Conservation (phyloP, 805 yeast species). For the Saccharomycopsis sp. region DNA sequence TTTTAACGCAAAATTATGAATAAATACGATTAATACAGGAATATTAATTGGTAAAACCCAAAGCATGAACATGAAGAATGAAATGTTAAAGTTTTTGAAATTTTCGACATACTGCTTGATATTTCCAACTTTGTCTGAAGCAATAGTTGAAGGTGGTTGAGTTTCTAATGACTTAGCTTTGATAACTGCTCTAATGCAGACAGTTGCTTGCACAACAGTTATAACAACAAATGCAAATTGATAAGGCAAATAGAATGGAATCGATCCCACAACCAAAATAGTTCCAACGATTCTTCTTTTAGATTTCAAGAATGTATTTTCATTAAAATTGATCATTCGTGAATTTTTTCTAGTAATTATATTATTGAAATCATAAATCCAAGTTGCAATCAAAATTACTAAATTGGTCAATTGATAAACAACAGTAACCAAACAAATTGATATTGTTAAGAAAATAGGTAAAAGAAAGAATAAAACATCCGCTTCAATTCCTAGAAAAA, state of each 20-base stretch:
- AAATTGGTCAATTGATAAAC: no score
- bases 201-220: constrained; percentile 45
- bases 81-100: constrained; percentile 48
- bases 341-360: constrained; percentile 5
- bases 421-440: constrained; percentile 33
- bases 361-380: no score
- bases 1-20: constrained; percentile 63
- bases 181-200: constrained; percentile 31
- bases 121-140: constrained; percentile 6
- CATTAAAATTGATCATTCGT: constrained; percentile 5
- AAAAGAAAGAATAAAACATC: constrained; percentile 39
- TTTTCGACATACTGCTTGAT: constrained; percentile 20
- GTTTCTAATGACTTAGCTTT: constrained; percentile 14
- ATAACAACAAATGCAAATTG: constrained; percentile 66
- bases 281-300: constrained; percentile 27
- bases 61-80: constrained; percentile 55
- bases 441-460: constrained; percentile 39
- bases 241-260: constrained; percentile 63
- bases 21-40: constrained; percentile 71
- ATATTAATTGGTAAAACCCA: constrained; percentile 73
- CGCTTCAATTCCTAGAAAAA: constrained; percentile 60
- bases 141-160: constrained; percentile 17
- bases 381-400: constrained; percentile 19
- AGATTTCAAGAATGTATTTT: constrained; percentile 18
- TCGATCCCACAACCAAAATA: constrained; percentile 31